These are phyloP conservation scores for Monosporascus sp. DNA, from an alignment of 2,329 filamentous ascomycete genomes.

Conservation along the genomic window DNA sequence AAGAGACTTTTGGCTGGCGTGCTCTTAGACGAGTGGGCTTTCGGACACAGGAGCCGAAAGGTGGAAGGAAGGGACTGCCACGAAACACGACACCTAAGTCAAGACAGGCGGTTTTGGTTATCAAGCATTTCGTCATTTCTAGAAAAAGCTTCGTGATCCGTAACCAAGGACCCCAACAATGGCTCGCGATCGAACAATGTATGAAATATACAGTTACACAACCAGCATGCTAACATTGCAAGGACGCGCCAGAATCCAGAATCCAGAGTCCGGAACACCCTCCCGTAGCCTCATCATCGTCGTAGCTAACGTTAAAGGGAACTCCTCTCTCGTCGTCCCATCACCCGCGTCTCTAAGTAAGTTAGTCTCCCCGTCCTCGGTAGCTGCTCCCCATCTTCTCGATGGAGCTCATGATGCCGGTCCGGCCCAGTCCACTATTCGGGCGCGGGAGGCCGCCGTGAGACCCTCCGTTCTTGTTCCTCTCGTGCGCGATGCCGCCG, in stretches of 20 bases:
- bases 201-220: too few species aligned
- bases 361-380: conserved; percentile 34
- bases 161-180: too few species aligned
- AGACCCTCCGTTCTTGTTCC: conserved; percentile 36
- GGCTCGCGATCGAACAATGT: too few species aligned
- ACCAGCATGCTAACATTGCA: neutral
- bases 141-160: too few species aligned
- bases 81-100: too few species aligned
- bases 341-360: neutral
- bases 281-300: neutral
- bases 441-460: conserved; percentile 43
- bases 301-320: neutral
- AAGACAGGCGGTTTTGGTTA: too few species aligned
- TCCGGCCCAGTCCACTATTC: conserved; percentile 48
- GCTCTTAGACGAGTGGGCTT: too few species aligned
- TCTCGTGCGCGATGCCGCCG: conserved; percentile 39
- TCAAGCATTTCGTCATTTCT: too few species aligned
- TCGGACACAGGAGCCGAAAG: too few species aligned
- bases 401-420: conserved; percentile 78
- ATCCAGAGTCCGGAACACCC: neutral
- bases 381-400: conserved; percentile 73
- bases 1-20: too few species aligned
- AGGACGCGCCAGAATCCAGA: neutral
- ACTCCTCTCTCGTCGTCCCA: neutral
- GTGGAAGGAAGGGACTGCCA: too few species aligned